Percentiles rank a stretch among this genome's conserved stretches.
Conservation (phyloP, 305 asterid species). For the Coffea humblotiana region DNA sequence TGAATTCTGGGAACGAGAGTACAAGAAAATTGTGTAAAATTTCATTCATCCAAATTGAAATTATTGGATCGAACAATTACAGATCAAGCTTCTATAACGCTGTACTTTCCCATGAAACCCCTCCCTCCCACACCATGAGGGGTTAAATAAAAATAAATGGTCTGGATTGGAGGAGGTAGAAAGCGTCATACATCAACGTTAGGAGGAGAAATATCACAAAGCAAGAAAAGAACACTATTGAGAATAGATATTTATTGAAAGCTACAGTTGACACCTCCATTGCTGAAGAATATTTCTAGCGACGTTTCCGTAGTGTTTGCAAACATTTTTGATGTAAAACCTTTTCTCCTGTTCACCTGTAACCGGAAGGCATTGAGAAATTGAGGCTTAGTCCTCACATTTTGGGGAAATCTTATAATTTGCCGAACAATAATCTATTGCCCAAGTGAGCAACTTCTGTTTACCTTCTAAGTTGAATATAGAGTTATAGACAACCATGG, state of each 20-base stretch:
- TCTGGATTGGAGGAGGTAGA: background rate
- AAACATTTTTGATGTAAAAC: conserved; percentile 28
- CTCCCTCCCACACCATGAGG: too few relatives aligned
- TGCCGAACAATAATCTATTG: background rate
- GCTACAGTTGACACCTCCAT: background rate
- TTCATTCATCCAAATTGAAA: background rate
- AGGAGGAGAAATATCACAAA: background rate
- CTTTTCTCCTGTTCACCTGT: conserved; percentile 33
- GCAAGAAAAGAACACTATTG: background rate
- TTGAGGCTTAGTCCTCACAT: background rate
- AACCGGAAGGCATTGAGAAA: background rate
- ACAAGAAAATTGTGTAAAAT: background rate
- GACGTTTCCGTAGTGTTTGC: conserved; percentile 24
- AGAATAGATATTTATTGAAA: conserved; percentile 5
- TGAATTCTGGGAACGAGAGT: background rate
- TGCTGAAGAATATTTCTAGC: conserved; percentile 12
- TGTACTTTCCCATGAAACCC: background rate
- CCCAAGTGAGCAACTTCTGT: background rate
- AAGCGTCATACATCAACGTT: background rate
- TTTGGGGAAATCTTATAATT: background rate
- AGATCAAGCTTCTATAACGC: background rate
- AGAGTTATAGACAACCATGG: background rate
- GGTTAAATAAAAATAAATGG: background rate
- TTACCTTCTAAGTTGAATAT: background rate
- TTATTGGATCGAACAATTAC: background rate